Evolutionary conservation across 2,329 filamentous ascomycete species (phyloP), one percentile per base, ranked within the genome.

Genomic region (Magnaporthiopsis incrustans): DNA sequence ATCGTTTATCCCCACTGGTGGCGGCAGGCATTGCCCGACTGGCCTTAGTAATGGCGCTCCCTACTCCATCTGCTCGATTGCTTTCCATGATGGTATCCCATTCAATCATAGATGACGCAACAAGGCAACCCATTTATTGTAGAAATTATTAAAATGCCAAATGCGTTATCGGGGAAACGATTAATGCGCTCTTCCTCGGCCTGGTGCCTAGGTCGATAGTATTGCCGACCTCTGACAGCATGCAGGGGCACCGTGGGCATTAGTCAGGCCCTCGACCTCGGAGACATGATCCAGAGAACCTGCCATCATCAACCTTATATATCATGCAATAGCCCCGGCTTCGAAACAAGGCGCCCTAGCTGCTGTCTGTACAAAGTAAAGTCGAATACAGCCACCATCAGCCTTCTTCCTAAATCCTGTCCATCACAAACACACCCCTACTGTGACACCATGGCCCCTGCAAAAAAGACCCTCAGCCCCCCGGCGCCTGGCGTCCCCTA

Each of bases 401-500:
- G 27, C 27, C 27, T 18, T 3, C 35, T 38, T 38, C 12, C 14
- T 18, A 38, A 14, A 38, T 38, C 14, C 15, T 14, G 5, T n/a
- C 22, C 44, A 11, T n/a, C 22, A 10, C 44, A 53, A 4, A 53
- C 44, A 53, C 7, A 53, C 7, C 44, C 44, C 22, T 22, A 4
- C 44, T 10, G 22, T 11, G 22, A 11, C 4, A n/a, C 22, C 1
- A 53, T 53, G 44, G 22, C 44, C 44, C 3, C 22, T 5, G n/a
- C 44, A 50, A 71, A 71, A 62, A 57, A 65, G 58, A 70, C 72
- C 35, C 68, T 69, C 53, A 78, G 72, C 70, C 72, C 78, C 67
- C 71, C 75, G 62, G 81, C 81, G 12, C 67, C 75, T 4, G 79
- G 78, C 68, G 76, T 77, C 60, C 77, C 82, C 60, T 86, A 76